Evolutionary conservation across 2,329 filamentous ascomycete genomes (phyloP), one percentile per base, ranked within the genome.

Genomic region (Emergomyces africanus): DNA sequence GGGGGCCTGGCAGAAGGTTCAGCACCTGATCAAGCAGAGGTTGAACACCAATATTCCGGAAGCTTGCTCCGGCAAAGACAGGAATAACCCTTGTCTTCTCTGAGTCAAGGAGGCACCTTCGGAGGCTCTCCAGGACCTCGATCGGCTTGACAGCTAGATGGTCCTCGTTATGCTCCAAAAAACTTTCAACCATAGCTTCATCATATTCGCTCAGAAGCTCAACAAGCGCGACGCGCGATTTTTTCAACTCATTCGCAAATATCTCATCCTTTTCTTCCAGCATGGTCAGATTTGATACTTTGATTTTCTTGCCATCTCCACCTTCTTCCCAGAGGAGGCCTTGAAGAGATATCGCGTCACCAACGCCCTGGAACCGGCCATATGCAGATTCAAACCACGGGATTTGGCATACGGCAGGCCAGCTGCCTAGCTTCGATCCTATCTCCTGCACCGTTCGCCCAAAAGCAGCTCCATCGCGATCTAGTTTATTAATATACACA

Each of bases 11-110:
- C 2, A 97, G 79, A 51, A 96, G 86, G 68, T 96, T 89, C 9
- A 90, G 83, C 14, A 97, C 84, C 42, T 89, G 89, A 70, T 97
- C 90, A 57, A 97, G 81, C 25, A 99, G 78, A 33, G 91, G 90
- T 70, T 96, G 90, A 3, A 97, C 90, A 8, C 94, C 94, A 62
- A 97, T 89, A 64, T 97, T 96, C 48, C 88, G 84, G 72, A 97
- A 90, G 71, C 91, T 96, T 5, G 92, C 91, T 2, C 92, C 92
- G 0, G 89, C 89, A 72, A 96, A 95, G 0, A 96, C 81, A 0
- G 92, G 92, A 49, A 94, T 87, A 20, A 95, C 78, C n/a, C 76
- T 78, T 56, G 89, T 90, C 9, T 64, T 89, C 8, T 64, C 65
- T 10, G 86, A 81, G 0, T 85, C 83, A 53, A 85, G 78, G 5